Base-by-base conservation (phyloP, 2,329 filamentous ascomycete species). In the Nemania diffusa region DNA sequence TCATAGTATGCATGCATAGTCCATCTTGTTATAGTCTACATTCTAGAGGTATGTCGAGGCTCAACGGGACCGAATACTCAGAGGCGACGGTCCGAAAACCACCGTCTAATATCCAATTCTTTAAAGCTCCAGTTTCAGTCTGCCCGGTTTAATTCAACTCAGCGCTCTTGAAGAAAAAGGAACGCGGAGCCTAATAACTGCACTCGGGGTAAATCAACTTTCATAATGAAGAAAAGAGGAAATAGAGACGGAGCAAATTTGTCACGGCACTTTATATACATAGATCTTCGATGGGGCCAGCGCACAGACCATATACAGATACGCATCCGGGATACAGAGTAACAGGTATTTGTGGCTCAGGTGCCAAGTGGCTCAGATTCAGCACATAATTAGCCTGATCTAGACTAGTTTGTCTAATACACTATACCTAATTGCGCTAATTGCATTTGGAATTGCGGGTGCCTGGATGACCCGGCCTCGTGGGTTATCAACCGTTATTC, bases 11-110 rank as follows among this genome's bases (percentile, higher is more conserved):
- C 44, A 17, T 4, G n/a, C 11, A 11, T 24, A 24, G 8, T 24
- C 11, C 11, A 1, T 48, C 44, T 1, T 3, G 22, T 17, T 6
- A n/a, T n/a, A n/a, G n/a, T n/a, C n/a, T n/a, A n/a, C n/a, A n/a
- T n/a, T n/a, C n/a, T n/a, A n/a, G n/a, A 27, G 22, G 46, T 26
- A 51, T 72, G 70, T 72, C 70, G 70, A 72, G 64, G 70, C 86
- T 87, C 85, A 88, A 89, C 87, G 87, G 87, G 85, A 88, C 84
- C 84, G 85, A 82, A 82, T 81, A 85, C 75, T 80, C 78, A 87
- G 71, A 76, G 75, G 73, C 75, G 69, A 69, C 62, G 24, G 50
- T 72, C 65, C 65, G 51, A 69, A 64, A 67, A 72, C 57, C 53
- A 32, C 69, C 73, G 75, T 81, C 83, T 84, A 86, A 81, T 86